Percentiles rank a stretch among this genome's conserved stretches.
These are phyloP conservation scores for Sarocladium kiliense DNA, from an alignment of 2,329 filamentous ascomycete genomes.

Conservation along the genomic window DNA sequence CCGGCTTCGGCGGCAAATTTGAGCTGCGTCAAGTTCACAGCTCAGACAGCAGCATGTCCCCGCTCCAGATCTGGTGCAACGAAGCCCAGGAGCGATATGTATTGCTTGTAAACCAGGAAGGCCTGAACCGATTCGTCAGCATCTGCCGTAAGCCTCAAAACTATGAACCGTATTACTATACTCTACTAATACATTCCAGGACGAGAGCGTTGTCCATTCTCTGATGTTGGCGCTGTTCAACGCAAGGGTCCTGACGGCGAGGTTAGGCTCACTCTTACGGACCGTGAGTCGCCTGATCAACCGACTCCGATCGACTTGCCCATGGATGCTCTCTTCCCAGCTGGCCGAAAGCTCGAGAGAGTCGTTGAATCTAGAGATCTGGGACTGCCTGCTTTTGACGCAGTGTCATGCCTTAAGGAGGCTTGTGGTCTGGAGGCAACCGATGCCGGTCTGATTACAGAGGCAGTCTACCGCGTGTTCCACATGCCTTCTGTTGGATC, in stretches of 20 bases:
- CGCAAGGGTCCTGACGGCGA: slow-evolving; percentile 56
- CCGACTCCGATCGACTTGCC: slow-evolving; percentile 83
- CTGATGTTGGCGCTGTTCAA: slow-evolving; percentile 76
- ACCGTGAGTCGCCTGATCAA: slow-evolving; percentile 69
- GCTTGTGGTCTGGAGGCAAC: slow-evolving; percentile 50
- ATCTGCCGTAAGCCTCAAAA: slow-evolving; percentile 48
- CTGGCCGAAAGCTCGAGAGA: slow-evolving; percentile 74
- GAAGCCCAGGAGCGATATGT: slow-evolving; percentile 97
- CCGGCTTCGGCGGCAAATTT: slow-evolving; percentile 83
- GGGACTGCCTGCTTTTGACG: slow-evolving; percentile 67
- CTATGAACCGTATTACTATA: slow-evolving; percentile 7
- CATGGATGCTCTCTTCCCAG: slow-evolving; percentile 84
- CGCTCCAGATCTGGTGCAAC: slow-evolving; percentile 96
- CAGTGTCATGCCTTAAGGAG: slow-evolving; percentile 57
- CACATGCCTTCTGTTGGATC: slow-evolving; percentile 87
- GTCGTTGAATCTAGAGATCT: slow-evolving; percentile 66
- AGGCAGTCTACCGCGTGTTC: slow-evolving; percentile 78
- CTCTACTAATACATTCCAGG: slow-evolving; percentile 29
- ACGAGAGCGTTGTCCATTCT: slow-evolving; percentile 88
- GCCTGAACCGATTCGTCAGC: slow-evolving; percentile 69
- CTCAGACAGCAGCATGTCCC: slow-evolving; percentile 86
- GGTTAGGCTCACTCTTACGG: slow-evolving; percentile 72
- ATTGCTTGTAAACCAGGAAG: slow-evolving; percentile 74
- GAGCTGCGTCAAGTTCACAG: slow-evolving; percentile 93
- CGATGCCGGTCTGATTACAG: slow-evolving; percentile 46